These are phyloP conservation scores for Penicillium canariense DNA, from an alignment of 495 filamentous ascomycete species.

Conservation along the genomic window DNA sequence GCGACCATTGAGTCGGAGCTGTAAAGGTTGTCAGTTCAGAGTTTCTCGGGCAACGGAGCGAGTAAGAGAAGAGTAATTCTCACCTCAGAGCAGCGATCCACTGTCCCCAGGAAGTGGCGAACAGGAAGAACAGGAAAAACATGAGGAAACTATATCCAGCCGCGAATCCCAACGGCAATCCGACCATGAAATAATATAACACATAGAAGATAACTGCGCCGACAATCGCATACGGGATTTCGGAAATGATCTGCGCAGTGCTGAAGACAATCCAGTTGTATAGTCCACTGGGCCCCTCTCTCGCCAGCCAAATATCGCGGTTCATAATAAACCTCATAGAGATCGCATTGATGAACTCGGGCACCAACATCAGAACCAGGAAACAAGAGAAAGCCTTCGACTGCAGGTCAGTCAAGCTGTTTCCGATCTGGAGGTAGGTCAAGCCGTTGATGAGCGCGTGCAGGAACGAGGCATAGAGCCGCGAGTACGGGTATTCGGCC, in stretches of 20 bases:
- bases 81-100: slow-evolving; percentile 63
- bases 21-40: slow-evolving; percentile 8
- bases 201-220: slow-evolving; percentile 71
- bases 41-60: background rate
- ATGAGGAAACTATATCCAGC: slow-evolving; percentile 84
- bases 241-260: slow-evolving; percentile 65
- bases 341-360: slow-evolving; percentile 73
- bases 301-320: slow-evolving; percentile 67
- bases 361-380: slow-evolving; percentile 72
- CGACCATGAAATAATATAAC: slow-evolving; percentile 70
- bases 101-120: slow-evolving; percentile 71
- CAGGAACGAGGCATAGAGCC: slow-evolving; percentile 73
- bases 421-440: slow-evolving; percentile 66
- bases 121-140: slow-evolving; percentile 73
- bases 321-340: slow-evolving; percentile 74
- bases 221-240: slow-evolving; percentile 71
- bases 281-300: slow-evolving; percentile 72
- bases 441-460: slow-evolving; percentile 77
- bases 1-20: slow-evolving; percentile 66
- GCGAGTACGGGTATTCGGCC: slow-evolving; percentile 76
- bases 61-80: slow-evolving; percentile 1
- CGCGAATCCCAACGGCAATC: slow-evolving; percentile 52
- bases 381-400: slow-evolving; percentile 82
- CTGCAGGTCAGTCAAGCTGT: slow-evolving; percentile 65
- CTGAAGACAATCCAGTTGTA: slow-evolving; percentile 72